Percentiles rank a stretch among this genome's conserved stretches.
Evolutionary conservation across 164 flowering plant species (phyloP).

Genomic region (Vitis amurensis): DNA sequence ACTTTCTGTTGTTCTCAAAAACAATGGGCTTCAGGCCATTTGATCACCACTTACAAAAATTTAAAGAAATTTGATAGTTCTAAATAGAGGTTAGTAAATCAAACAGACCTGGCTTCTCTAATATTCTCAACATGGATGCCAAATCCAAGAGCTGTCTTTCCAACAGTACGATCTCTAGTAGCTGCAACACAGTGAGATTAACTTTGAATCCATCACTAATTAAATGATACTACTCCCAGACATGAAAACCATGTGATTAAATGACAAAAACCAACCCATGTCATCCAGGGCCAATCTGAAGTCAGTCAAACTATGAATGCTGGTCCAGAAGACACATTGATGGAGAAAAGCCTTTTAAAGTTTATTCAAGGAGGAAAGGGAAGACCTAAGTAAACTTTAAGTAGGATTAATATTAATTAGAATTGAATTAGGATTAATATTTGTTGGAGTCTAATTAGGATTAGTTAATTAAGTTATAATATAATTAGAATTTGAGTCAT

Average conservation of each 20-base stretch:
- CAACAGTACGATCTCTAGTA: slow-evolving; percentile 60
- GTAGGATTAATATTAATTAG: too few species aligned
- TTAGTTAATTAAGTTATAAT: too few species aligned
- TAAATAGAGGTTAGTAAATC: background rate
- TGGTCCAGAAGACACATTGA: too few species aligned
- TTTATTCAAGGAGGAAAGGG: too few species aligned
- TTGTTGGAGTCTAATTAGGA: too few species aligned
- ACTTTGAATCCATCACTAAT: background rate
- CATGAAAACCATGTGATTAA: background rate
- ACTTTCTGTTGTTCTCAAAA: background rate
- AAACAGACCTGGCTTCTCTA: slow-evolving; percentile 80
- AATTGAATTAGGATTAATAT: too few species aligned
- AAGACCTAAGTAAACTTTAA: too few species aligned
- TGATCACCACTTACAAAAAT: background rate
- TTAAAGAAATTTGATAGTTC: too few species aligned
- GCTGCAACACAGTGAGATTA: slow-evolving; percentile 46
- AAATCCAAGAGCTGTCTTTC: slow-evolving; percentile 63
- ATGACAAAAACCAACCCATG: background rate
- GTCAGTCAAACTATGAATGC: too few species aligned
- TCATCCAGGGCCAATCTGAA: too few species aligned
- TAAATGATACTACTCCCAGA: background rate
- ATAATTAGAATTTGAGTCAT: too few species aligned
- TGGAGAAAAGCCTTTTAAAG: too few species aligned
- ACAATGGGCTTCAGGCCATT: background rate
- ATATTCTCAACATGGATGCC: slow-evolving; percentile 79